phyloP scores from a whole-genome alignment of 2,329 filamentous ascomycete genomes.

The Penicillium sp. region DNA sequence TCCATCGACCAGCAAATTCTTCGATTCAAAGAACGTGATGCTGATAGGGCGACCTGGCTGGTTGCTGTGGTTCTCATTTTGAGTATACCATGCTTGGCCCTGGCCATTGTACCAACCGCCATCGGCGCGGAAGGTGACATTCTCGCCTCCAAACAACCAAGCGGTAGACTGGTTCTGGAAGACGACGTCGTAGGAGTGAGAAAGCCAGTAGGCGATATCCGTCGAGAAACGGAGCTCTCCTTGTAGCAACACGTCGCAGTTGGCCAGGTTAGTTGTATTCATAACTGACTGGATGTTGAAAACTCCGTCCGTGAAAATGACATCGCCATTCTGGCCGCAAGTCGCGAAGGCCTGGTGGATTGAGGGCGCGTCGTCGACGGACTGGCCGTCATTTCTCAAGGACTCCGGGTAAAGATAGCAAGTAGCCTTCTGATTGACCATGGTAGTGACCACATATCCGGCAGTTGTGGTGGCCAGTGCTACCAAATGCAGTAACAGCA shows the following conservation, averaged over 20 bases:
- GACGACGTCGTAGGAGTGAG: slow-evolving; percentile 52
- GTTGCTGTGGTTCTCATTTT: slow-evolving; percentile 52
- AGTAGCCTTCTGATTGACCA: slow-evolving; percentile 12
- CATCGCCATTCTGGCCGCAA: slow-evolving; percentile 29
- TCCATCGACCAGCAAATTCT: slow-evolving; percentile 51
- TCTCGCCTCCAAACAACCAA: slow-evolving; percentile 57
- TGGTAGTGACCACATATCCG: slow-evolving; percentile 16
- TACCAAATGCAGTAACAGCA: slow-evolving; percentile 5
- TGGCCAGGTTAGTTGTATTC: slow-evolving; percentile 23
- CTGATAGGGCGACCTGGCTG: slow-evolving; percentile 53
- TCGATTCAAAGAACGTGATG: slow-evolving; percentile 54
- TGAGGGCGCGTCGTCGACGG: slow-evolving; percentile 24
- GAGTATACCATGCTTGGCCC: slow-evolving; percentile 59
- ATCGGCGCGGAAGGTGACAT: slow-evolving; percentile 53
- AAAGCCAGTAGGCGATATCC: slow-evolving; percentile 56
- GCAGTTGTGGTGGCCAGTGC: slow-evolving; percentile 7
- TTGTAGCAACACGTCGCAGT: slow-evolving; percentile 30
- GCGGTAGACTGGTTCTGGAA: slow-evolving; percentile 60
- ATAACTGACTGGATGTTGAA: slow-evolving; percentile 21
- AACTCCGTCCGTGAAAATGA: slow-evolving; percentile 23
- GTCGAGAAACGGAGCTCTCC: slow-evolving; percentile 42
- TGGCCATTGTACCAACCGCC: slow-evolving; percentile 60
- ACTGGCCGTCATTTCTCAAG: slow-evolving; percentile 17
- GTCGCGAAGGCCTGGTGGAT: slow-evolving; percentile 31
- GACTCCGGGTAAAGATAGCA: slow-evolving; percentile 26